Evolutionary conservation across 441 rosid genomes (phyloP), one percentile per base, ranked within the genome.

Genomic region (Eugenia klotzschiana): DNA sequence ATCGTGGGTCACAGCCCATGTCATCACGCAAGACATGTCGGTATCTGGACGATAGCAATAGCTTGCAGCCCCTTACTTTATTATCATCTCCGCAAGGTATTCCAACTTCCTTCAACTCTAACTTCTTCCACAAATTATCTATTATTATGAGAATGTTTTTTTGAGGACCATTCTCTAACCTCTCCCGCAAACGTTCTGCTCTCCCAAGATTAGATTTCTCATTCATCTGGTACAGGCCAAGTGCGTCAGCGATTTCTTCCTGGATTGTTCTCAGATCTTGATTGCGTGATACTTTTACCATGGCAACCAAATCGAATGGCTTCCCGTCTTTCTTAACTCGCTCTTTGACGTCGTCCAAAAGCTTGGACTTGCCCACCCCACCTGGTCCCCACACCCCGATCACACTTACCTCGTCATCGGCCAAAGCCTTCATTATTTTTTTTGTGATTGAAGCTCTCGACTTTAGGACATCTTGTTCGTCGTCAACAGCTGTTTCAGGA

Each of bases 291-390:
- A 83, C 82, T 27, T n/a, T 22, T 1, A 16, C 87, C 37, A 73
- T 22, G 7, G 84, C 84, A 12, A 85, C 80, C 23, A 29, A 16
- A 33, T 86, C 83, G 46, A 89, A 89, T 3, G 79, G 13, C 80
- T 26, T 82, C 1, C 1, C 14, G 0, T 49, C 52, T 27, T 33
- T 9, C 79, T n/a, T n/a, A 0, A 83, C 82, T 52, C 37, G 27
- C 16, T 20, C 16, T 4, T 49, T 87, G 8, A 86, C 83, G 43
- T 89, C 69, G 15, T 80, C 81, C 23, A 51, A 83, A 1, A 89
- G 64, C 0, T 72, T 83, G 52, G 87, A 85, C 56, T 87, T 88
- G 29, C 89, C 89, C 5, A 88, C 51, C 6, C 89, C 89, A 4
- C 56, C 80, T 81, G 55, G 16, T 4, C 88, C 89, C 6, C 51